These are phyloP conservation scores for Butyriboletus loyo DNA, from an alignment of 768 basidiomycete genomes.

Conservation along the genomic window DNA sequence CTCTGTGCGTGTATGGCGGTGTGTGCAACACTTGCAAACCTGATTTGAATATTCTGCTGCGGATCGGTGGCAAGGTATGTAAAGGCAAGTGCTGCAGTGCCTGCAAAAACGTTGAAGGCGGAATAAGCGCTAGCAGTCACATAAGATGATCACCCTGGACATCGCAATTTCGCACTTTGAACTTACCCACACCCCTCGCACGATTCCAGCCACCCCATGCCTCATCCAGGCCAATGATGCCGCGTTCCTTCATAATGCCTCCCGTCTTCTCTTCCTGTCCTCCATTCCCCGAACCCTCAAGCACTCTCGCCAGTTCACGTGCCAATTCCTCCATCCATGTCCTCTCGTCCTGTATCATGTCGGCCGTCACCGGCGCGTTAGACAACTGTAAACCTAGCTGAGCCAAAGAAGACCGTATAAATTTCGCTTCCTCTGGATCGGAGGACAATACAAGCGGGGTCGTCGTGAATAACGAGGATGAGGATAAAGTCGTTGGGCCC, in stretches of 20 bases:
- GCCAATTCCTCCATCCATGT: conserved; percentile 80
- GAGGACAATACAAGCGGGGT: conserved; percentile 38
- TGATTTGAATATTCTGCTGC: conserved; percentile 63
- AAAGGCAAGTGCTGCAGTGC: conserved; percentile 64
- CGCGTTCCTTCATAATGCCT: conserved; percentile 76
- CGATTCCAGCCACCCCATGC: conserved; percentile 97
- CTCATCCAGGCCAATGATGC: conserved; percentile 85
- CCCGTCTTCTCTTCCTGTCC: conserved; percentile 17
- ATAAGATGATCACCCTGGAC: background rate
- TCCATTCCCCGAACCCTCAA: conserved; percentile 45
- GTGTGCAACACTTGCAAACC: conserved; percentile 83
- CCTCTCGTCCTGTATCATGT: conserved; percentile 82
- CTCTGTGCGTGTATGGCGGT: conserved; percentile 63
- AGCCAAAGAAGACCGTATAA: conserved; percentile 86
- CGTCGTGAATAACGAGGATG: conserved; percentile 22
- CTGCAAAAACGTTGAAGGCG: conserved; percentile 82
- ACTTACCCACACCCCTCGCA: conserved; percentile 80
- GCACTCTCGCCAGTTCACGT: conserved; percentile 71
- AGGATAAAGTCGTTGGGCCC: conserved; percentile 21
- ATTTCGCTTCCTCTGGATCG: conserved; percentile 80
- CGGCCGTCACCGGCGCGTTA: conserved; percentile 79
- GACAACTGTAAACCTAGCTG: conserved; percentile 81
- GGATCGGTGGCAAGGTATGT: conserved; percentile 67
- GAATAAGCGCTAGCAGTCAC: conserved; percentile 68
- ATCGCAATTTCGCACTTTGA: background rate